Base-by-base conservation (phyloP, 1,139 yeast genomes). In the Wickerhamomyces sp. region DNA sequence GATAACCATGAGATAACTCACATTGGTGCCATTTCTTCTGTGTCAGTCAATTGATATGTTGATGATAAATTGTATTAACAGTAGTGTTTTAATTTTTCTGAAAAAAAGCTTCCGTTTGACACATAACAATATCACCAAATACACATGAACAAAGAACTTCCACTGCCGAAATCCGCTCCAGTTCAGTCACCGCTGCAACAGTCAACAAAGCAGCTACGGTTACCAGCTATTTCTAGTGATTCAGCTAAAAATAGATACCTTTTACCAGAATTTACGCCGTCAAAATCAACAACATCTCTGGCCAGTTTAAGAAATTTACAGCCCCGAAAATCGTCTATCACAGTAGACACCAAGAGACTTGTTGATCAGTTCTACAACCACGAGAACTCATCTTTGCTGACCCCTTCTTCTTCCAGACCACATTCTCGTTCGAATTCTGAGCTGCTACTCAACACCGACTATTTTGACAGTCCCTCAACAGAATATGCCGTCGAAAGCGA, bases 301-400 rank as follows among this genome's bases (percentile, higher is more conserved):
- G 13, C 24, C 19, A 20, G 18, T n/a, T 16, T 15, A 14, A 21
- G 25, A 8, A 21, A 7, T 8, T 28, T 13, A 8, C 33, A 9
- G 13, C 35, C 12, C 22, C 35, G 15, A 30, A 35, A 16, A 39
- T 38, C 21, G 25, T 31, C 28, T 31, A 37, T 5, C 32, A 35
- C 35, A 15, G 24, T 25, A 9, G 41, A 40, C 22, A 43, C 43
- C 35, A 39, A 46, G 14, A 37, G 52, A 24, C 41, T 48, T 1
- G 52, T 48, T n/a, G 49, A 48, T 26, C 52, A 48, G 37, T 48
- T 48, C 31, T 47, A 47, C 22, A 44, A 43, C 18, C 31, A 38
- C 7, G 38, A 28, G 2, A 28, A 25, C 16, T 18, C 38, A 3
- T n/a, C 40, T n/a, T 14, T 14, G 14, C 6, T 16, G 4, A 10